phyloP scores from a whole-genome alignment of 352 stramenopile genomes.

The Pythium scleroteichum region DNA sequence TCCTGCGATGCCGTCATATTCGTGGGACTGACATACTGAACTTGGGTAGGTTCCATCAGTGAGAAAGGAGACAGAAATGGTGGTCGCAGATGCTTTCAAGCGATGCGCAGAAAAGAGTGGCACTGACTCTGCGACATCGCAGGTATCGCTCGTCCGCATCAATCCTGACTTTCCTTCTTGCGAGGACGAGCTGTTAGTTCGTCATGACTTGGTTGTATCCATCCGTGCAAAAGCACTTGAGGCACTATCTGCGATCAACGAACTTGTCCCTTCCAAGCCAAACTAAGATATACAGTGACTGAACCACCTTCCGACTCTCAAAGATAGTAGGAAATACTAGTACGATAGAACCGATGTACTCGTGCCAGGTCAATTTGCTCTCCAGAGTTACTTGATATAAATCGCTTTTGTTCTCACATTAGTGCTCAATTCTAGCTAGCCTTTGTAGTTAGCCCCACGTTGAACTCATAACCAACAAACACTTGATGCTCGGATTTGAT shows the following conservation, averaged over 20 bases:
- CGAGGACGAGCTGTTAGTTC: conserved; percentile 46
- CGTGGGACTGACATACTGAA: too few species aligned
- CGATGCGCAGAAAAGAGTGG: conserved; percentile 31
- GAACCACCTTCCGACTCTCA: neutral
- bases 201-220: conserved; percentile 45
- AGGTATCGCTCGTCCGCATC: conserved; percentile 71
- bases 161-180: conserved; percentile 72
- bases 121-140: conserved; percentile 10
- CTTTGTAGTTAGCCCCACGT: conserved; percentile 31
- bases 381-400: too few species aligned
- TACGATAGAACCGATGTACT: too few species aligned
- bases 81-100: conserved; percentile 69
- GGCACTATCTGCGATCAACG: conserved; percentile 60
- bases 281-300: neutral
- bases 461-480: conserved; percentile 65
- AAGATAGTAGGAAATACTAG: too few species aligned
- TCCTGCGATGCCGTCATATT: neutral
- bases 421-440: neutral
- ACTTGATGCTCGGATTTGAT: conserved; percentile 44
- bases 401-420: neutral
- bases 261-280: conserved; percentile 13
- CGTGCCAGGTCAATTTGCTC: too few species aligned
- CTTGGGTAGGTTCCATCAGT: conserved; percentile 76
- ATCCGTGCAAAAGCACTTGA: conserved; percentile 54
- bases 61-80: conserved; percentile 77